Evolutionary conservation across 306 rosid species (phyloP), one percentile per base, ranked within the genome.

Genomic region (Lathyrus tuberosus): DNA sequence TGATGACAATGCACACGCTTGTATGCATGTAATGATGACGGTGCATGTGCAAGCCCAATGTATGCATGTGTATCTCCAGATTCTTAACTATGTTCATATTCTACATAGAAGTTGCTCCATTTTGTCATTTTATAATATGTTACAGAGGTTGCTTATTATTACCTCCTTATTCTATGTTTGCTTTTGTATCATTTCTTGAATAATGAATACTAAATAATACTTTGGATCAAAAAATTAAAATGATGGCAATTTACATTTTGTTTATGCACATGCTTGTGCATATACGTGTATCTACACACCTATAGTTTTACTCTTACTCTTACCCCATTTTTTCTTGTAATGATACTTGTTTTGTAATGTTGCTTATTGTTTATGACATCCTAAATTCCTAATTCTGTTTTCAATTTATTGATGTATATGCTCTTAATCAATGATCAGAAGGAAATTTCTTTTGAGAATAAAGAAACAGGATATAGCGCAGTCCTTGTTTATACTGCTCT

Each of bases 401-500:
- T 48, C 47, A 10, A 61, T 31, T 43, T 43, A 24, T 53, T 82
- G 66, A 78, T 67, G 30, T 31, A 24, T 35, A 40, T 67, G 49
- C 49, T 63, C 65, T 22, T 70, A 22, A 48, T 82, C 69, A 75
- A 46, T 75, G 43, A 54, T 65, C 72, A 33, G 74, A 87, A 73
- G 87, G 81, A 42, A 64, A 54, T 40, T 62, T 59, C 73, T 26
- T 52, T 56, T 11, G 70, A 54, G 60, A 15, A 37, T 69, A 63
- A 38, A 66, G 70, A 67, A 80, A 46, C 14, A 72, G 49, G 70
- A 56, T n/a, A 33, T 57, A 15, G 65, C 58, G 0, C 30, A 47
- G 78, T 74, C 70, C 61, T 62, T 71, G 69, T 80, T 64, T 35
- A 44, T 61, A 63, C 65, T 31, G 65, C 46, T 44, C 37, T 20